Conservation (phyloP, 2,329 filamentous ascomycete genomes). For the Diaporthe ampelina region DNA sequence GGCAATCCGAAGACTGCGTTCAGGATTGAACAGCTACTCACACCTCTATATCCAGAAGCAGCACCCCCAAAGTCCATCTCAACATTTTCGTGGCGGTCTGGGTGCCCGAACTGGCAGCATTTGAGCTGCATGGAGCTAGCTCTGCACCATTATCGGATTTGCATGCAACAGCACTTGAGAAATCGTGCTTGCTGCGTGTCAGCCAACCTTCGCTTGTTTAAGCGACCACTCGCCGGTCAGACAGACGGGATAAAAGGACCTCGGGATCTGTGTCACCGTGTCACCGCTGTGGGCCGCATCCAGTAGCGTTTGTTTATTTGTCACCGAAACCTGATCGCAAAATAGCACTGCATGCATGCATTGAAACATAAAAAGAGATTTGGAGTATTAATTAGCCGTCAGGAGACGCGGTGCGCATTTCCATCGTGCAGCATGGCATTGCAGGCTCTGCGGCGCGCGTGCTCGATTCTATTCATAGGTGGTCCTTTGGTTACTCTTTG, state of each 20-base stretch:
- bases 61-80: not conserved
- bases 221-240: constrained; percentile 16
- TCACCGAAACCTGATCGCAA: constrained; percentile 17
- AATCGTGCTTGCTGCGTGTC: constrained; percentile 5
- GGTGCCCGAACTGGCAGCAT: not conserved
- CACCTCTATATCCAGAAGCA: not conserved
- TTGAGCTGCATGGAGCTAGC: constrained; percentile 19
- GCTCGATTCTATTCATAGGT: not conserved
- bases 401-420: not conserved
- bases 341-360: constrained; percentile 23
- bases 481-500: not conserved
- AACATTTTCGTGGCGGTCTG: not conserved
- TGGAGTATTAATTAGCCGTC: not conserved
- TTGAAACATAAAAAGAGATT: not conserved
- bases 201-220: constrained; percentile 22
- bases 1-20: not conserved
- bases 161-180: not conserved
- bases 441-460: not conserved
- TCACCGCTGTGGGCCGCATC: constrained; percentile 5
- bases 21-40: no score
- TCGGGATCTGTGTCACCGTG: constrained; percentile 1
- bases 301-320: not conserved
- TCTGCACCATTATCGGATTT: constrained; percentile 6
- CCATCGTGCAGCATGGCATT: not conserved
- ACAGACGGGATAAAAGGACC: not conserved